phyloP scores from a whole-genome alignment of 2,329 filamentous ascomycete genomes.

The Podosphaera fusca region DNA sequence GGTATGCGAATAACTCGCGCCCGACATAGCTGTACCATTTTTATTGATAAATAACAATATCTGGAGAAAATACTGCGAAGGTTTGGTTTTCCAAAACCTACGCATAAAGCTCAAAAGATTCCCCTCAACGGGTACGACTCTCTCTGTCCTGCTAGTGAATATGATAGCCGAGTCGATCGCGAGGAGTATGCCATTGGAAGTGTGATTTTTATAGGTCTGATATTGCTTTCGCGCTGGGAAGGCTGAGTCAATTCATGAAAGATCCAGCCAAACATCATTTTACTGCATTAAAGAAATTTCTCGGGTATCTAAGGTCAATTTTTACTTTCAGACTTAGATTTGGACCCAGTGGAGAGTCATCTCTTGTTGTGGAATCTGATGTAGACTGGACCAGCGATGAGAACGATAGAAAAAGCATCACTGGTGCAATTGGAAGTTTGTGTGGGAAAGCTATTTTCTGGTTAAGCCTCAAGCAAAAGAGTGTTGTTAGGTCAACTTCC shows the following conservation, averaged over 20 bases:
- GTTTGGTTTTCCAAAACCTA: no score
- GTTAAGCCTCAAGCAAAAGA: neutral
- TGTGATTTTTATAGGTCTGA: neutral
- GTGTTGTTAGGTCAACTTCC: neutral
- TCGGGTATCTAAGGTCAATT: neutral
- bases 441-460: neutral
- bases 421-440: no score
- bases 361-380: no score
- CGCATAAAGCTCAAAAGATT: no score
- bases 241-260: neutral
- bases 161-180: neutral
- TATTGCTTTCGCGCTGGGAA: neutral
- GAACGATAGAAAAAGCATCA: no score
- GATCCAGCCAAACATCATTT: neutral
- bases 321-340: neutral
- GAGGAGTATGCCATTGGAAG: neutral
- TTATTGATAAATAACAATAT: neutral
- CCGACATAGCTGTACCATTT: neutral
- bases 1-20: neutral
- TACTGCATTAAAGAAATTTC: neutral
- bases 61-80: neutral
- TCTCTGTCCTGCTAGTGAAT: neutral
- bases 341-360: no score
- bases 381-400: no score
- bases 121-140: neutral